phyloP scores from a whole-genome alignment of 139 green algal genomes.

The Chlamydomonas sp. region DNA sequence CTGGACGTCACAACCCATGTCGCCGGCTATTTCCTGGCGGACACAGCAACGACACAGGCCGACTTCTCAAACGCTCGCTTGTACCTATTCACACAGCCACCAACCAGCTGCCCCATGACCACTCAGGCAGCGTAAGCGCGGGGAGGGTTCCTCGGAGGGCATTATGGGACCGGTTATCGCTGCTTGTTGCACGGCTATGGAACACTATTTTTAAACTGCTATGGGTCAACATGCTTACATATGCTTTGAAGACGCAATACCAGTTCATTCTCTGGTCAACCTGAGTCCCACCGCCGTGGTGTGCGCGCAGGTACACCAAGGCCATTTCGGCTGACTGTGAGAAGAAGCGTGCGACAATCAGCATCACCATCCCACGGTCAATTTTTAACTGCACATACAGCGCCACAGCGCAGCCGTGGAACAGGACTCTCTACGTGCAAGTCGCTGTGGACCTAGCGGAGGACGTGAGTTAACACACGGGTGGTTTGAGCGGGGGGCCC shows the following conservation, averaged over 20 bases:
- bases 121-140: neutral
- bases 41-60: neutral
- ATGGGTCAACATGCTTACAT: too few relatives aligned
- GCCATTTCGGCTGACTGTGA: neutral
- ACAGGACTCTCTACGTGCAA: neutral
- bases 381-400: slow-evolving; percentile 5
- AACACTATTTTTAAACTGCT: too few relatives aligned
- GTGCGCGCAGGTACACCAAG: neutral
- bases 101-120: neutral
- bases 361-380: neutral
- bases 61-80: neutral
- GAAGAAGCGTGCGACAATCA: neutral
- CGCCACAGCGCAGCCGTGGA: neutral
- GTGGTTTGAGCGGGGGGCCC: too few relatives aligned
- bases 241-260: too few relatives aligned
- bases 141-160: too few relatives aligned
- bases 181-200: too few relatives aligned
- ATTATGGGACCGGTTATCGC: too few relatives aligned
- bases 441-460: neutral
- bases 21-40: neutral
- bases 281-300: too few relatives aligned
- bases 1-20: slow-evolving; percentile 1
- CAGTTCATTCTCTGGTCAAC: too few relatives aligned
- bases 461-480: neutral
- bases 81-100: neutral